A percentile compares a stretch with the other conserved stretches of the same genome.
phyloP scores from a whole-genome alignment of 768 basidiomycete genomes.

The Strobilomyces echinocephalus region DNA sequence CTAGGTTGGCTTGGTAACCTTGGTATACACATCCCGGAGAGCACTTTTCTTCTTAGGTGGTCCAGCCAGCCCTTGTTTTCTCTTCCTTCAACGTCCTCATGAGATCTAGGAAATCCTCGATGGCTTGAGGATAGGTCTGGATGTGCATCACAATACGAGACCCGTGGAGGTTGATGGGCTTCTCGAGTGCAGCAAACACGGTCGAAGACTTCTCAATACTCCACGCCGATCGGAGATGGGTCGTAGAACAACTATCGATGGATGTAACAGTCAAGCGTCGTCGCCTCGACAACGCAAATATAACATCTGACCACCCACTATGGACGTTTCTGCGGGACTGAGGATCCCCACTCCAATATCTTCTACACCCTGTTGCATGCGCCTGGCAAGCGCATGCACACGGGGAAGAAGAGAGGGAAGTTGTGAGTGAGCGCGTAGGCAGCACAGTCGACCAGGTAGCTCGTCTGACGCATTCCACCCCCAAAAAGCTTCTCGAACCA shows the following conservation, averaged over 20 bases:
- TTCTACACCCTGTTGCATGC: too few species aligned
- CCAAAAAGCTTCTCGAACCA: too few species aligned
- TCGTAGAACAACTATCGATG: slow-evolving; percentile 71
- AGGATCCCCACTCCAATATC: too few species aligned
- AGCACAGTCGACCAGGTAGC: too few species aligned
- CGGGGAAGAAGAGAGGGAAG: too few species aligned
- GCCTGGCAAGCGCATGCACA: too few species aligned
- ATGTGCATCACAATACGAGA: slow-evolving; percentile 83
- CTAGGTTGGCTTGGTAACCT: slow-evolving; percentile 18
- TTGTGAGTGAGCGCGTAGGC: too few species aligned
- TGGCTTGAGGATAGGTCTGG: slow-evolving; percentile 71
- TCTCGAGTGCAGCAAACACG: slow-evolving; percentile 56
- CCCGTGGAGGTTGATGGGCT: slow-evolving; percentile 68
- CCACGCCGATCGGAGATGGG: slow-evolving; percentile 64
- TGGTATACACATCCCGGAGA: slow-evolving; percentile 21
- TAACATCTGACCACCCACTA: too few species aligned
- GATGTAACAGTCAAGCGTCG: slow-evolving; percentile 32
- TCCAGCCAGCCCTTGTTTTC: slow-evolving; percentile 57
- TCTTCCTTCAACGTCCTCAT: slow-evolving; percentile 63
- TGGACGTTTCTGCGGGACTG: too few species aligned
- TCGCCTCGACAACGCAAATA: too few species aligned
- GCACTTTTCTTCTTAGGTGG: slow-evolving; percentile 10
- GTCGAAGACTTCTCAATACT: slow-evolving; percentile 64
- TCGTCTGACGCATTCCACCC: too few species aligned
- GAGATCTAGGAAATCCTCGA: slow-evolving; percentile 75